These are phyloP conservation scores for Hygrocybe punicea DNA, from an alignment of 768 basidiomycete species.

Conservation along the genomic window DNA sequence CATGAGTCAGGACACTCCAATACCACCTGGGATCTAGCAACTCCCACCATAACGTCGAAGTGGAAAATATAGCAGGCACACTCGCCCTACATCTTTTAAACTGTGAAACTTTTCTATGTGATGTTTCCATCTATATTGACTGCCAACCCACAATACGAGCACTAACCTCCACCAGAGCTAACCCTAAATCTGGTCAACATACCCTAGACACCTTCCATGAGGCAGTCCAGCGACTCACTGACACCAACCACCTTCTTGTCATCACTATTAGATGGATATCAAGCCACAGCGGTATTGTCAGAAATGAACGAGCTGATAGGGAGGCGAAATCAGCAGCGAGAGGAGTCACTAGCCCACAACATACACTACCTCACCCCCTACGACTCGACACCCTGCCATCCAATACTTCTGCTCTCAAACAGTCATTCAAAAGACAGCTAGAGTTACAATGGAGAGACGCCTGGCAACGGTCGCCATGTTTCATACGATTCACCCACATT, in stretches of 20 bases:
- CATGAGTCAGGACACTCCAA: not conserved
- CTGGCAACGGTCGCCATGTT: not conserved
- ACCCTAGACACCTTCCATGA: not conserved
- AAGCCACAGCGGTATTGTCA: conserved; percentile 23
- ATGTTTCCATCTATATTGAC: too few species aligned
- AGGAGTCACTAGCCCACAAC: not conserved
- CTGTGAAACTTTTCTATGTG: too few species aligned
- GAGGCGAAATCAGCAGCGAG: conserved; percentile 22
- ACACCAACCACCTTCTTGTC: not conserved
- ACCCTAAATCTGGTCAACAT: not conserved
- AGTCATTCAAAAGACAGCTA: not conserved
- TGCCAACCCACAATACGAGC: not conserved
- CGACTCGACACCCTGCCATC: not conserved
- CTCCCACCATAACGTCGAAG: conserved; percentile 26
- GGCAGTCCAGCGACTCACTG: not conserved
- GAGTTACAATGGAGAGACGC: not conserved
- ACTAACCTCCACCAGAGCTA: not conserved
- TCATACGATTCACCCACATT: not conserved
- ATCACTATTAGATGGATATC: conserved; percentile 20
- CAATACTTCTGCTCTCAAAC: conserved; percentile 2
- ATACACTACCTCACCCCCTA: not conserved
- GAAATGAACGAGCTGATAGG: conserved; percentile 25
- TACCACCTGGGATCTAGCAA: conserved; percentile 18
- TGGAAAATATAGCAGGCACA: conserved; percentile 29
- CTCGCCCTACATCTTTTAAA: too few species aligned